Base-by-base conservation (phyloP, 108 stramenopile species). In the Cyclotella baltica region DNA sequence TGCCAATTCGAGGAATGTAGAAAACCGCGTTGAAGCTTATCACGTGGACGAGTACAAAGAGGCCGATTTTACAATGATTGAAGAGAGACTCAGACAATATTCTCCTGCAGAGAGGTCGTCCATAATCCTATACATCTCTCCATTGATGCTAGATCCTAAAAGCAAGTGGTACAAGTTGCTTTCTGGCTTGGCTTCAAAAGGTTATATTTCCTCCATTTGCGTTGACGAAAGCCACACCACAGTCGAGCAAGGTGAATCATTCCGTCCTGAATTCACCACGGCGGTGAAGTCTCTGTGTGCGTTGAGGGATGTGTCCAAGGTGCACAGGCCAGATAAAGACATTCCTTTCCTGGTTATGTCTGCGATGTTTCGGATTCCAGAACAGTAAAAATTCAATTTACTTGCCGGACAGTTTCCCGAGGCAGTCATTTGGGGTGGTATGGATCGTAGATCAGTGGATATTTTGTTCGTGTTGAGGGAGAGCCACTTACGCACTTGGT, bases 181-280 rank as follows among this genome's bases (percentile, higher is more conserved):
- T 8, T 43, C 40, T 11, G 8, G 10, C 10, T 11, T 43, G 13
- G 40, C 40, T 11, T 8, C 10, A 11, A 43, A 43, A 13, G 40
- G 40, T 11, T 13, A 43, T 43, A 11, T 43, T 11, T 43, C 40
- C 8, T 43, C 40, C 13, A 43, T 43, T 13, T 43, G 40, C 40
- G 40, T 43, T 43, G 40, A 43, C 40, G 68, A 69, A 50, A 50
- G 28, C 0, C 68, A 69, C 29, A 25, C 68, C 3, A 31, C 11
- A 16, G 50, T 69, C 8, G 46, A 69, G 4, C 13, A 69, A 13
- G 22, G 50, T n/a, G 68, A 69, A n/a, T 52, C 68, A 16, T 69
- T 69, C 3, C 30, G 68, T 0, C 68, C 68, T 30, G 68, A 69
- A 30, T 69, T 69, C 50, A 69, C 25, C 48, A 52, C 30, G 0